Evolutionary conservation across 352 stramenopile genomes (phyloP).

Genomic region (Phytophthora macrochlamydospora): DNA sequence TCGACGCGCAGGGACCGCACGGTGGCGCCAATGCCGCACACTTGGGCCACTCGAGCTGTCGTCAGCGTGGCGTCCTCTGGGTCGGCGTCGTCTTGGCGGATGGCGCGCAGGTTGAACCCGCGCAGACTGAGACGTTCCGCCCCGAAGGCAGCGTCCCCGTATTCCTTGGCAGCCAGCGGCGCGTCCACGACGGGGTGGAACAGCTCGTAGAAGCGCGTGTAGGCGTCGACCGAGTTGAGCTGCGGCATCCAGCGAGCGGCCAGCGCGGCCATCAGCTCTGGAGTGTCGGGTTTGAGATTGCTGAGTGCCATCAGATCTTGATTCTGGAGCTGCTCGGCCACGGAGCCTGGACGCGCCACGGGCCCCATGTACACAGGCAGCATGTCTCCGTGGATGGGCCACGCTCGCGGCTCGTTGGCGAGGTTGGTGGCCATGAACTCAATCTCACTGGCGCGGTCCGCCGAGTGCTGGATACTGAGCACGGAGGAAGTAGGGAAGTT

Average conservation of each 20-base stretch:
- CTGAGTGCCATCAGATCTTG: conserved; percentile 27
- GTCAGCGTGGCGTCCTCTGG: conserved; percentile 32
- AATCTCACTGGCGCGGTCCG: conserved; percentile 20
- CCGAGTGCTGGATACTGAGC: conserved; percentile 24
- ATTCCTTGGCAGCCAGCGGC: conserved; percentile 30
- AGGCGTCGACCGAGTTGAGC: conserved; percentile 25
- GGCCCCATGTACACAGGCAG: conserved; percentile 42
- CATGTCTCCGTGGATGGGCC: conserved; percentile 24
- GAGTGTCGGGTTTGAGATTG: conserved; percentile 24
- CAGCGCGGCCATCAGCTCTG: conserved; percentile 25
- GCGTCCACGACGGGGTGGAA: conserved; percentile 25
- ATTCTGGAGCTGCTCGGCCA: conserved; percentile 28
- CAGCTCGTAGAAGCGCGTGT: conserved; percentile 37
- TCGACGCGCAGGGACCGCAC: conserved; percentile 16
- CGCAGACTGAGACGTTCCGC: conserved; percentile 49
- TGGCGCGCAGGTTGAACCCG: conserved; percentile 44
- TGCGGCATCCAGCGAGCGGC: conserved; percentile 19
- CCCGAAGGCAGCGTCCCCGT: conserved; percentile 46
- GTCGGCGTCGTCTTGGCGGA: conserved; percentile 10
- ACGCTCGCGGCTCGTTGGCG: conserved; percentile 34
- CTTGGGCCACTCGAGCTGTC: conserved; percentile 24
- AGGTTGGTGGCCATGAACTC: conserved; percentile 26
- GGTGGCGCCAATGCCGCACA: conserved; percentile 35
- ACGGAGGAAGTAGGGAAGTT: conserved; percentile 1
- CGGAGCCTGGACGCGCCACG: conserved; percentile 28